Conservation (phyloP, 768 basidiomycete species). For the Phylloporus sp. region DNA sequence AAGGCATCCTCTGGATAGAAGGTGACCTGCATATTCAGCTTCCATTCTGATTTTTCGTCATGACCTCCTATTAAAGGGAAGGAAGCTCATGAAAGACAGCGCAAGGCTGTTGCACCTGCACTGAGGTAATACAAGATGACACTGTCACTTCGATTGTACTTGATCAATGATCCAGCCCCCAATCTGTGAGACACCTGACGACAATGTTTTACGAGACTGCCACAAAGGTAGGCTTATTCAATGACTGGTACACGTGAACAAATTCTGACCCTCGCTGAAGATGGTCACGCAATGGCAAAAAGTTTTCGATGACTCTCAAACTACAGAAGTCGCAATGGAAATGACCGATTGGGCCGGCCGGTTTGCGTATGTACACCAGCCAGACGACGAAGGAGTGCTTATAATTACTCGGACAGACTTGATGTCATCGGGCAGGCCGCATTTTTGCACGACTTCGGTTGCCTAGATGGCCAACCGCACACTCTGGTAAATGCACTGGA, state of each 20-base stretch:
- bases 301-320: conserved; percentile 39
- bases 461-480: conserved; percentile 48
- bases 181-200: conserved; percentile 50
- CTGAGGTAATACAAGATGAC: conserved; percentile 40
- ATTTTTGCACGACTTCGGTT: conserved; percentile 59
- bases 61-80: conserved; percentile 38
- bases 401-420: conserved; percentile 34
- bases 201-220: conserved; percentile 56
- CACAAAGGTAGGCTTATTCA: conserved; percentile 27
- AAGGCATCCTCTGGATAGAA: conserved; percentile 67
- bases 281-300: conserved; percentile 49
- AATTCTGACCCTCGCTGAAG: conserved; percentile 16
- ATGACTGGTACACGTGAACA: background rate
- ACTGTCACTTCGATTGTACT: background rate
- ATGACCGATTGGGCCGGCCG: conserved; percentile 57
- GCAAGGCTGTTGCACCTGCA: conserved; percentile 51
- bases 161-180: conserved; percentile 34
- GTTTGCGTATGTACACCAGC: conserved; percentile 47
- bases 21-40: conserved; percentile 33
- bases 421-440: conserved; percentile 61
- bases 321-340: conserved; percentile 46
- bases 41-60: conserved; percentile 1
- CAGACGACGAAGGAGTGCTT: background rate
- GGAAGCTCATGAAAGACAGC: conserved; percentile 53
- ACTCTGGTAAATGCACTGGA: conserved; percentile 51